Evolutionary conservation across 305 asterid genomes (phyloP), one percentile per base, ranked within the genome.

Genomic region (Lippia alba): DNA sequence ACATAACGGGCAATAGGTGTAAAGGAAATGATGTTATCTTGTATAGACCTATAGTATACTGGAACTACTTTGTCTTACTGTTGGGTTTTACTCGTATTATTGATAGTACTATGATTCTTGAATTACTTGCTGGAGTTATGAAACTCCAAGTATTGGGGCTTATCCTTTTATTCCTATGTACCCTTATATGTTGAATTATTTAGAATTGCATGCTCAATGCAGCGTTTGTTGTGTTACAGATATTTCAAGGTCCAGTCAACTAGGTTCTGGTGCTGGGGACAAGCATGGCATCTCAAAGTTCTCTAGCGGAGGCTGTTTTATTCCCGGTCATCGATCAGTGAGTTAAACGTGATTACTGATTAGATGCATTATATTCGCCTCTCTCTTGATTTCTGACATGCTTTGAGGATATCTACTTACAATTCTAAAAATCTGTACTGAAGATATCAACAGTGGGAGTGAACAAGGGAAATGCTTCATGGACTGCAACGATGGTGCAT

Each of bases 401-500:
- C 70, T 73, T 48, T 44, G 64, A 36, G 58, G 46, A 64, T 50
- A 7, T 44, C 33, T 24, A 44, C 61, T 46, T 60, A 33, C 66
- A 41, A 44, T 49, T 55, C 57, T 61, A 61, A 71, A 24, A 54
- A 16, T 55, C 44, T 80, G 44, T 56, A 54, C 15, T 80, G 74
- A 80, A 93, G 97, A 73, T 69, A 60, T 74, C 85, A 67, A 55
- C 70, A 8, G 57, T 64, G 49, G 79, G 80, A 76, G 76, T 69
- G 74, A 67, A 74, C 58, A 79, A 82, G 68, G 86, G 84, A 82
- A 79, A 72, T 80, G 75, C 79, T 80, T 36, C 69, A 36, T 75
- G 89, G 84, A 64, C 79, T 40, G 73, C 85, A 74, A 74, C 83
- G 68, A 80, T 56, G 34, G 69, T 70, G 55, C 82, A 74, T 66